Evolutionary conservation across 768 basidiomycete genomes (phyloP), one percentile per base, ranked within the genome.

Genomic region (Lanmaoa rubissima): DNA sequence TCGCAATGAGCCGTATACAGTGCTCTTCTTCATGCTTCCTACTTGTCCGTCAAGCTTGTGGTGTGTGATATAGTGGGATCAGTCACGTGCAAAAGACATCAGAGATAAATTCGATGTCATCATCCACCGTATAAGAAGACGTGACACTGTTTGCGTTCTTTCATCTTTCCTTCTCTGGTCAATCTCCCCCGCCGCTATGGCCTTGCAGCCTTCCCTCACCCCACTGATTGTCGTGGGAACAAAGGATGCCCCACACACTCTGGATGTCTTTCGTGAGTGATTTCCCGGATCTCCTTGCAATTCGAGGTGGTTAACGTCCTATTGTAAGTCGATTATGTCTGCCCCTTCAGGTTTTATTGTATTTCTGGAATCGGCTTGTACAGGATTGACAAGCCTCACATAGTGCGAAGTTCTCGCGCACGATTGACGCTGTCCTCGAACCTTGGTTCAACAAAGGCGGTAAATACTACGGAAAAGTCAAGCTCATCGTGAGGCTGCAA

Each of bases 261-360:
- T 94, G 49, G 92, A 94, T 55, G 73, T 92, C 55, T 93, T 90
- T 72, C 69, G 89, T 88, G 65, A 65, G 88, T 69, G 1, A 49
- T 21, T 14, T 42, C 17, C 17, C 2, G 7, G 42, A 45, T 24
- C 12, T 19, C 24, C 34, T 14, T 19, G 43, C 38, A 17, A 11
- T 11, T 11, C 35, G 1, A 42, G 21, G 50, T 28, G 16, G 19
- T 47, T 55, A 13, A 54, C 14, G 17, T 40, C 11, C 14, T 40
- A 16, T 54, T 36, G 7, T 1, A 60, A 92, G 90, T 92, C 74
- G 92, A 93, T 72, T 92, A 90, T 70, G 89, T 92, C 63, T 94
- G 92, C 63, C 91, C 91, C 1, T 93, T 77, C 79, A 90, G 87
- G 87, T 86, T 39, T 26, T 10, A 12, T 35, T 21, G 1, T 36